Evolutionary conservation across 2,329 filamentous ascomycete species (phyloP), one percentile per base, ranked within the genome.

Genomic region (Kalmusia sp.): DNA sequence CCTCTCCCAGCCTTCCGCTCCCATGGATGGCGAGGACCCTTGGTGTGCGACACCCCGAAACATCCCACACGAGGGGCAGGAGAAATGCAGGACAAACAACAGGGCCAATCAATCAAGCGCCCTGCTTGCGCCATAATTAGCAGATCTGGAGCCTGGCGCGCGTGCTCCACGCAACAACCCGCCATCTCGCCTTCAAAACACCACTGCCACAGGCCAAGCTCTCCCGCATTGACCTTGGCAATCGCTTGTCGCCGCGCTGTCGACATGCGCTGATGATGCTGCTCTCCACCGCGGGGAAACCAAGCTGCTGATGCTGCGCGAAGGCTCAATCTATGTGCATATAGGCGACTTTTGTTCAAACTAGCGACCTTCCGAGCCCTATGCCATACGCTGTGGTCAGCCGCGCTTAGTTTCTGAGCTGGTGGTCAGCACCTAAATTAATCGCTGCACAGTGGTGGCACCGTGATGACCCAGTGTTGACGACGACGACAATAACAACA

Each of bases 211-310:
- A 53, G 43, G 59, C 63, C 58, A 67, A 63, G 59, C 50, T 43
- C 51, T 9, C 31, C 40, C 47, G 67, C 68, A 72, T 72, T 51
- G 62, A 63, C 31, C 52, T 58, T 59, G 50, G 57, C 57, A 33
- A 55, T 61, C 54, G 54, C 52, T 62, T 53, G 52, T 59, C 43
- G 49, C 54, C 62, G 60, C 57, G 15, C 30, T 31, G 35, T 49
- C 65, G 66, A 63, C 66, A 63, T 52, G 55, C 62, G 62, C 61
- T 41, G 52, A 56, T 48, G 49, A 56, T 48, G 49, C 57, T 38
- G 41, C 33, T 56, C 58, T 59, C 51, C 53, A 40, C 12, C 27
- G 54, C 41, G 49, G 44, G 54, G 33, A 24, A 41, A 24, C 14
- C 25, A 24, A 30, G 8, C 3, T 43, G 28, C 51, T 48, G 51